Evolutionary conservation across 225 moss, liverwort and hornwort species (phyloP), one percentile per base, ranked within the genome.

Genomic region (Marchantia paleacea): DNA sequence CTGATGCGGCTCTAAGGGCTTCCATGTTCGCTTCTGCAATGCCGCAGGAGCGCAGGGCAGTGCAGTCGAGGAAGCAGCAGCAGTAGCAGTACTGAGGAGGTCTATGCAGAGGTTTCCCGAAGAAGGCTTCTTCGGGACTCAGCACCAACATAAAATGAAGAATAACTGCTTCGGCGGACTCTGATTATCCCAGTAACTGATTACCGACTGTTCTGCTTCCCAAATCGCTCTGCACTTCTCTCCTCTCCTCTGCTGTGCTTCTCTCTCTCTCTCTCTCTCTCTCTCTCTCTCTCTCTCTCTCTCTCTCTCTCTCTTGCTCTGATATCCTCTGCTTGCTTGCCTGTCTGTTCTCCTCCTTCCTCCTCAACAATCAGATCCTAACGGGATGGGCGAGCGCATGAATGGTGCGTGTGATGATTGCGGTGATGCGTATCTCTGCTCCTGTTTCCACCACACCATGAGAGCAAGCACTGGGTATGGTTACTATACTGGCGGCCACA

Each of bases 1-100:
- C 82, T 55, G 85, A 86, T 66, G 85, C 85, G 52, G 82, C 85
- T 80, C 85, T 77, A 3, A 83, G 29, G 31, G 82, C 85, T 72
- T 86, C 85, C 85, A 86, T 84, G 39, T 67, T 52, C 73, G 61
- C n/a, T 72, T 8, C 8, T 68, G 22, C 20, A 47, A 57, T 9
- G 70, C 19, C 71, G 48, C 54, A 18, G 71, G 48, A 49, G 30
- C 25, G 53, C 54, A 61, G 63, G 63, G n/a, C 39, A 63, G 63
- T 58, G 63, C 22, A 39, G 39, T 39, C 39, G 39, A 39, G 60
- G 15, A 61, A 6, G 18, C 60, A 15, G 60, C 60, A 61, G 18
- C n/a, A 19, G 11, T 4, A 19, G 7, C 25, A 63, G 63, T 63
- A 63, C 39, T 39, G 39, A 39, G 39, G 39, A 2, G n/a, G 50